Base-by-base conservation (phyloP, 345 rosid genomes). In the Arabidopsis suecica region DNA sequence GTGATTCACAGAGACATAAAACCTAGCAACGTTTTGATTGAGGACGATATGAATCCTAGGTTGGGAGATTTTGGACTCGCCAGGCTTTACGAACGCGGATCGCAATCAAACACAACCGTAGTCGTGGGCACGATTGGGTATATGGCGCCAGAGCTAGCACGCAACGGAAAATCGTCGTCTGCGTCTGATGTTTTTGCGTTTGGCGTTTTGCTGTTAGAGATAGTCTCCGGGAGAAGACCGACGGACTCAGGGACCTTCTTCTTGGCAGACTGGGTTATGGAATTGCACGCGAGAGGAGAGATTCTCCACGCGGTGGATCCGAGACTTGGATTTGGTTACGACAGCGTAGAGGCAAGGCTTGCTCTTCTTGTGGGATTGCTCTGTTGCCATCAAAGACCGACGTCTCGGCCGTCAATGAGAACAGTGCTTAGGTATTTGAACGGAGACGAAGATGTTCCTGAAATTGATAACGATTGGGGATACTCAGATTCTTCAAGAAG, bases 21-120 rank as follows among this genome's bases (percentile, higher is more conserved):
- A 32, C 78, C 82, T 0, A 74, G 82, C 68, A 79, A 79, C 23
- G 82, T 79, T 3, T 48, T 79, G 0, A 74, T 79, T 18, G 82
- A 79, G 0, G 32, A 30, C 0, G n/a, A 79, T 8, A 83, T 85
- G 93, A 84, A 84, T 7, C 88, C 84, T 0, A 68, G 85, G 23
- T 61, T 88, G 6, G 88, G 93, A 7, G 93, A 89, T 47, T 89
- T 89, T 51, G 91, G 93, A 10, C 87, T 85, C 13, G 93, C 91
- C 1, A 80, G 93, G 73, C 67, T 87, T 5, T 82, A 83, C 42
- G 88, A 87, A 33, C 93, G 85, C 5, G 91, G 88, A 9, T 63
- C 73, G 13, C 25, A 9, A 45, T 83, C 86, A 3, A 84, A 83
- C 40, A 87, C 87, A 4, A 87, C 93, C 0, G 76, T 78, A 8